A percentile compares a stretch with the other conserved stretches of the same genome.
Evolutionary conservation across 768 basidiomycete genomes (phyloP).

Genomic region (Pholiota molesta): DNA sequence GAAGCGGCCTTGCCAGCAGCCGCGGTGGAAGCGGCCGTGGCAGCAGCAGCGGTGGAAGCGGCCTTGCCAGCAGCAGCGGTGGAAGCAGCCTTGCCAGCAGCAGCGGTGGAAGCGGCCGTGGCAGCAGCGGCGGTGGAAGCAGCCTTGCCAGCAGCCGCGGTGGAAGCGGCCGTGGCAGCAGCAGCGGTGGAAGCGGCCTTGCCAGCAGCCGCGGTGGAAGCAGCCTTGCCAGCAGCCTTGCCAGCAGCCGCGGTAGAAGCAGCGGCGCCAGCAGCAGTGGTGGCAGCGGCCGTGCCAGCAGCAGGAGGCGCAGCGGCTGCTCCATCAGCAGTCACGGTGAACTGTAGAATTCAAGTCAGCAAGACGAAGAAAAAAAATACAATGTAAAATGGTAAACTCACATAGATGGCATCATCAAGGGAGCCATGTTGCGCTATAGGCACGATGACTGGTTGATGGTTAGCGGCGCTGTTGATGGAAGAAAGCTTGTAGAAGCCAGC

Average conservation of each 20-base stretch:
- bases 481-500: slow-evolving; percentile 62
- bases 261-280: too few relatives aligned
- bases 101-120: slow-evolving; percentile 2
- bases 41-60: slow-evolving; percentile 7
- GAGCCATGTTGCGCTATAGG: slow-evolving; percentile 65
- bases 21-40: slow-evolving; percentile 3
- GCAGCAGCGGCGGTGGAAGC: slow-evolving; percentile 5
- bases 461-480: slow-evolving; percentile 58
- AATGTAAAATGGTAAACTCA: slow-evolving; percentile 33
- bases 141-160: slow-evolving; percentile 9
- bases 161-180: slow-evolving; percentile 2
- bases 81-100: slow-evolving; percentile 8
- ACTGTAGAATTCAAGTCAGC: slow-evolving; percentile 13
- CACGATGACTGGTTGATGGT: slow-evolving; percentile 63
- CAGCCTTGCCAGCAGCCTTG: slow-evolving; percentile 10
- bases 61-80: slow-evolving; percentile 3
- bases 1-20: neutral
- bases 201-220: slow-evolving; percentile 8
- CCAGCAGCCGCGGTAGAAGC: slow-evolving; percentile 20
- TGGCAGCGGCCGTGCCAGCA: neutral
- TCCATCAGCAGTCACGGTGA: slow-evolving; percentile 28
- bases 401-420: slow-evolving; percentile 64
- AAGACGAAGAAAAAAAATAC: neutral
- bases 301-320: slow-evolving; percentile 12
- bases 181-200: slow-evolving; percentile 5